A percentile compares a stretch with the other conserved stretches of the same genome.
Evolutionary conservation across 768 basidiomycete species (phyloP).

Genomic region (Russula ochroleuca): DNA sequence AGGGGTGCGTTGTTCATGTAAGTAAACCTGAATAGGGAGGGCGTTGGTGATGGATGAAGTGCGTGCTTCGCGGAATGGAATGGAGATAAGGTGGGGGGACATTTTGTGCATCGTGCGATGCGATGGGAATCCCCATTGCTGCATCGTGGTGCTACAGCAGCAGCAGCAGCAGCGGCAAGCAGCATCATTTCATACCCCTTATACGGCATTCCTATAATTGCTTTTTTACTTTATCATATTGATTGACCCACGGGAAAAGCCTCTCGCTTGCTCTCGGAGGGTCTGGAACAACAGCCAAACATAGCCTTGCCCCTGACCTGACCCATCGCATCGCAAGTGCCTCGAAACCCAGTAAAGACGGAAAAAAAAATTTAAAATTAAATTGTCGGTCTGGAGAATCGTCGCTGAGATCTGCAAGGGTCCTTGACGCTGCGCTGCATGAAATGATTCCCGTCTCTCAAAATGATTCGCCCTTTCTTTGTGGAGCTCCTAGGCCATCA

Average conservation of each 20-base stretch:
- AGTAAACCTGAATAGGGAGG: background rate
- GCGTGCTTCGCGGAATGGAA: conserved; percentile 25
- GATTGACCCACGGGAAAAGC: background rate
- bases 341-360: too few species aligned
- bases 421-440: background rate
- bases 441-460: too few species aligned
- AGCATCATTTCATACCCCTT: background rate
- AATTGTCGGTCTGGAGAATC: background rate
- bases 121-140: too few species aligned
- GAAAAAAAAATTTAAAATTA: too few species aligned
- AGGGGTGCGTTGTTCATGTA: background rate
- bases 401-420: background rate
- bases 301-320: too few species aligned
- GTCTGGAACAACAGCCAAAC: background rate
- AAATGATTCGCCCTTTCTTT: background rate
- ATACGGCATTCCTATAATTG: background rate
- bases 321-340: too few species aligned
- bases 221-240: too few species aligned
- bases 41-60: background rate
- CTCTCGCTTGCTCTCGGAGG: background rate
- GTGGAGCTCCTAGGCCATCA: background rate
- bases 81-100: conserved; percentile 16
- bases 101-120: background rate
- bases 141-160: background rate
- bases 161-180: too few species aligned